Percentiles rank a stretch among this genome's conserved stretches.
phyloP scores from a whole-genome alignment of 2,329 filamentous ascomycete genomes.

The Trichoderma sp. region DNA sequence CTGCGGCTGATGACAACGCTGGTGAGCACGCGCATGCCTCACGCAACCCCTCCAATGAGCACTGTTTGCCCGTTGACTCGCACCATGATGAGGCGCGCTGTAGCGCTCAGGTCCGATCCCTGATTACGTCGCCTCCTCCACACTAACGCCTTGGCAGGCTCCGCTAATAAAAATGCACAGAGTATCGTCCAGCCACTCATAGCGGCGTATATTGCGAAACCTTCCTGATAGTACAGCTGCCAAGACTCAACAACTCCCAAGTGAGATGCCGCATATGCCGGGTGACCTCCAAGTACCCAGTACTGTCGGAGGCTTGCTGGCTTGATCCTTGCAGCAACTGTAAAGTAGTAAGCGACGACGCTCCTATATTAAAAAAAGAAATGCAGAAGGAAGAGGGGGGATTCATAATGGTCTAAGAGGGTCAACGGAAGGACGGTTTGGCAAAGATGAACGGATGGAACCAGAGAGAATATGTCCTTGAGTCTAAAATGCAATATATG shows the following conservation, averaged over 20 bases:
- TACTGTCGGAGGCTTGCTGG: neutral
- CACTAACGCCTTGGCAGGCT: slow-evolving; percentile 21
- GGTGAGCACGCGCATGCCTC: neutral
- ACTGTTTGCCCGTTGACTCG: slow-evolving; percentile 11
- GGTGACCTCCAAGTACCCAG: slow-evolving; percentile 14
- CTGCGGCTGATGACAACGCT: slow-evolving; percentile 8
- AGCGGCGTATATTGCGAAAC: slow-evolving; percentile 7
- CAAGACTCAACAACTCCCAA: slow-evolving; percentile 20
- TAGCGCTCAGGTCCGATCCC: slow-evolving; percentile 7
- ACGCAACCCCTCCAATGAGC: neutral
- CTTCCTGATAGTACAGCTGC: slow-evolving; percentile 15
- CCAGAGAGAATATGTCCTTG: neutral
- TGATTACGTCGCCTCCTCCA: slow-evolving; percentile 23
- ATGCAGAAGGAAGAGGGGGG: neutral
- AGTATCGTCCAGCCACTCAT: slow-evolving; percentile 24
- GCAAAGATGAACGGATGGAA: neutral
- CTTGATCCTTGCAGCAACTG: slow-evolving; percentile 7
- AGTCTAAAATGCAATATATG: slow-evolving; percentile 17
- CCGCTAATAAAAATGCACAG: slow-evolving; percentile 12
- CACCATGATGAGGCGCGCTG: neutral
- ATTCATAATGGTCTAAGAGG: neutral
- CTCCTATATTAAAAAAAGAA: neutral
- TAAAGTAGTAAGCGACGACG: neutral
- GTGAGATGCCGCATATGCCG: slow-evolving; percentile 21
- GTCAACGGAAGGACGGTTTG: neutral